Conservation (phyloP, 2,329 filamentous ascomycete genomes). For the Stagonosporopsis rhizophila region DNA sequence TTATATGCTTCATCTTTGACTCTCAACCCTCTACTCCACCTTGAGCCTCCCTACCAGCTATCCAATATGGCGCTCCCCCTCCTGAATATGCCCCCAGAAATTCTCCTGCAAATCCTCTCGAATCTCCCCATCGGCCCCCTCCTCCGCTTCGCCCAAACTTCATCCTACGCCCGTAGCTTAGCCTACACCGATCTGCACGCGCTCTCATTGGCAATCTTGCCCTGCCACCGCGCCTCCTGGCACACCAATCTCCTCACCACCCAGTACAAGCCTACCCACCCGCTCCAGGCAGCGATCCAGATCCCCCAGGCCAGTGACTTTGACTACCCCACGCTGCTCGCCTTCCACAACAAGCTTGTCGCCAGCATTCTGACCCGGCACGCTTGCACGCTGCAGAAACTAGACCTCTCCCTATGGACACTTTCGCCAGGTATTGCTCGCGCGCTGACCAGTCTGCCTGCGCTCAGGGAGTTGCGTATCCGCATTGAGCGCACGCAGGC, state of each 20-base stretch:
- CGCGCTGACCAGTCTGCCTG: constrained; percentile 28
- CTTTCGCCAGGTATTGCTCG: constrained; percentile 33
- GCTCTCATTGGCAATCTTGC: constrained; percentile 85
- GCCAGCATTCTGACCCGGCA: constrained; percentile 37
- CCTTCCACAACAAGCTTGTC: constrained; percentile 40
- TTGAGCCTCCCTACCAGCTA: not conserved
- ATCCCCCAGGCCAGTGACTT: constrained; percentile 33
- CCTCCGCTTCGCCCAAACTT: constrained; percentile 46
- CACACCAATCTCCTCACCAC: constrained; percentile 53
- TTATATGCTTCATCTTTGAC: not conserved
- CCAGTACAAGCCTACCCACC: constrained; percentile 15
- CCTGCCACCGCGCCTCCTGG: constrained; percentile 57
- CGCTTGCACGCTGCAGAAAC: constrained; percentile 30
- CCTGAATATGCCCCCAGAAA: constrained; percentile 42
- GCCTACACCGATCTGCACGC: constrained; percentile 50
- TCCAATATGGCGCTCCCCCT: constrained; percentile 28
- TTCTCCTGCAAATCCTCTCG: constrained; percentile 43
- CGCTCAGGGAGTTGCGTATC: constrained; percentile 33
- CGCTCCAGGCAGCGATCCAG: constrained; percentile 13
- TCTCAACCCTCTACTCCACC: not conserved
- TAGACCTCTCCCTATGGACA: constrained; percentile 42
- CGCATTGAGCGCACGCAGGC: constrained; percentile 31
- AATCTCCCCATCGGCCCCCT: constrained; percentile 42
- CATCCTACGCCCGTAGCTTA: constrained; percentile 32
- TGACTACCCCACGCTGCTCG: constrained; percentile 29